Percentiles rank a stretch among this genome's conserved stretches.
These are phyloP conservation scores for Drechslera avenae DNA, from an alignment of 2,329 filamentous ascomycete species.

Conservation along the genomic window DNA sequence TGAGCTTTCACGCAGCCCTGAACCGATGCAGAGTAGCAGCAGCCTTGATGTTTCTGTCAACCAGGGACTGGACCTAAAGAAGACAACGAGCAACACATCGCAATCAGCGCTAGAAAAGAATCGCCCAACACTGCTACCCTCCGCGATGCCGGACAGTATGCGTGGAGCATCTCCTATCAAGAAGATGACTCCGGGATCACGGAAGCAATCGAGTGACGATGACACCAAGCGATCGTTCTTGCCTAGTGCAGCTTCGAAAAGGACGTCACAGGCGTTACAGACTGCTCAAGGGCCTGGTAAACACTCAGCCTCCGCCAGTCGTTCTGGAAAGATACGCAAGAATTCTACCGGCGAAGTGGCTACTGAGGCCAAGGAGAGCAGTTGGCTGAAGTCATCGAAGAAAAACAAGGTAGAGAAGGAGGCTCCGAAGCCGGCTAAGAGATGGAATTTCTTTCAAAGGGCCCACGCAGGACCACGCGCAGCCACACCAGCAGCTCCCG, in stretches of 20 bases:
- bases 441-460: conserved; percentile 66
- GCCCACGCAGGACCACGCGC: conserved; percentile 51
- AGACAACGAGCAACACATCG: conserved; percentile 24
- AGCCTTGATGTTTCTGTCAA: conserved; percentile 38
- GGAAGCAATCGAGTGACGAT: conserved; percentile 46
- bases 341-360: conserved; percentile 27
- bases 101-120: conserved; percentile 25
- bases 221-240: conserved; percentile 43
- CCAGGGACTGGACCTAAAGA: conserved; percentile 23
- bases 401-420: conserved; percentile 35
- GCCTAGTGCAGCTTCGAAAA: conserved; percentile 34
- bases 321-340: conserved; percentile 30
- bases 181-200: conserved; percentile 31
- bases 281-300: conserved; percentile 24
- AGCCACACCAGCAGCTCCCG: conserved; percentile 37
- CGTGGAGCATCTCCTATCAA: conserved; percentile 40
- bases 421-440: conserved; percentile 48
- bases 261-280: conserved; percentile 37
- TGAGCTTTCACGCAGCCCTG: conserved; percentile 42
- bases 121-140: conserved; percentile 42
- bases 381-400: conserved; percentile 46
- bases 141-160: conserved; percentile 45
- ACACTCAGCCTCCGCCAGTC: conserved; percentile 19
- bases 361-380: conserved; percentile 45
- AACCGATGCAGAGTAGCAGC: conserved; percentile 44